Conservation (phyloP, 441 rosid genomes). For the Erodium chrysanthum region DNA sequence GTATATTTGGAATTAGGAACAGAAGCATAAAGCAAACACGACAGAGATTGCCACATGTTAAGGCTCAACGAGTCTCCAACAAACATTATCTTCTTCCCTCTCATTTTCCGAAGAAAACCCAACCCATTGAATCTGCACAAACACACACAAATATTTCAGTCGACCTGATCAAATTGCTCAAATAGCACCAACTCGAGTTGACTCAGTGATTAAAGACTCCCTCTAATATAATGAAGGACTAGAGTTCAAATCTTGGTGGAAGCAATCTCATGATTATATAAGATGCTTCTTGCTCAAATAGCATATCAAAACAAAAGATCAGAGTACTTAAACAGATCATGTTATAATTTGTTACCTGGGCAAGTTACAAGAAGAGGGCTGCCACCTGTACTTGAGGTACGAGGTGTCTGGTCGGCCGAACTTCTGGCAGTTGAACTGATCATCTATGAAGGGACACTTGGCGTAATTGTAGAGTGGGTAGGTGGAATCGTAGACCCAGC, state of each 20-base stretch:
- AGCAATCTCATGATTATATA: too few relatives aligned
- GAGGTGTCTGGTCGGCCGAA: background rate
- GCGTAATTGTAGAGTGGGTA: background rate
- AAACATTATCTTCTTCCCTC: constrained; percentile 66
- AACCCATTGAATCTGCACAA: constrained; percentile 47
- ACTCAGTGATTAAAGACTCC: too few relatives aligned
- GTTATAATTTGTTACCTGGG: background rate
- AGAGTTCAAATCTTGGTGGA: too few relatives aligned
- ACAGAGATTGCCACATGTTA: constrained; percentile 53
- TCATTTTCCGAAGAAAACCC: constrained; percentile 44
- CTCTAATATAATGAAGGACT: too few relatives aligned
- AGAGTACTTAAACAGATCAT: background rate
- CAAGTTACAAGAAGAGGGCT: background rate
- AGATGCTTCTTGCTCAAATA: too few relatives aligned
- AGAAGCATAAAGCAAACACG: constrained; percentile 45
- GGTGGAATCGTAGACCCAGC: background rate
- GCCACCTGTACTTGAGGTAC: background rate
- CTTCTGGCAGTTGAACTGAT: background rate
- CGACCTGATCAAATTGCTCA: too few relatives aligned
- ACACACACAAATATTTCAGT: too few relatives aligned
- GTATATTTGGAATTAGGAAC: constrained; percentile 40
- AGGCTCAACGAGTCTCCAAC: constrained; percentile 64
- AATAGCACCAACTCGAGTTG: too few relatives aligned
- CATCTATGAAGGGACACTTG: background rate
- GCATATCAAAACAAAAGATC: too few relatives aligned